A percentile compares a stretch with the other conserved stretches of the same genome.
Evolutionary conservation across 345 rosid genomes (phyloP).

Genomic region (Eucalyptus erythrocorys): DNA sequence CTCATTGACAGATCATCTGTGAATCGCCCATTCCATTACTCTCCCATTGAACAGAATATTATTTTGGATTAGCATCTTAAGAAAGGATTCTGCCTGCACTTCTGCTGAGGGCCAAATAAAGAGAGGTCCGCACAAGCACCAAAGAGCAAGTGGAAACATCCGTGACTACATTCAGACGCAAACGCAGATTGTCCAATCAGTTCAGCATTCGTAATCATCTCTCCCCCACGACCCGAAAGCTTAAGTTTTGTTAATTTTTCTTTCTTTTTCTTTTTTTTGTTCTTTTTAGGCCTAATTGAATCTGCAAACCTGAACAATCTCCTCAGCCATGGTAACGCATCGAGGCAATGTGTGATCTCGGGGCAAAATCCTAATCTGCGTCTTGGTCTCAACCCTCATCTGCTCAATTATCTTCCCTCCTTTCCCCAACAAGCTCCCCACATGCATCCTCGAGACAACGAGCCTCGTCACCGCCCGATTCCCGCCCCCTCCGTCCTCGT

Average conservation of each 20-base stretch:
- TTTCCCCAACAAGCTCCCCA: constrained; percentile 95
- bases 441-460: constrained; percentile 90
- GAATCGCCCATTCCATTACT: not conserved
- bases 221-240: not conserved
- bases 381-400: constrained; percentile 98
- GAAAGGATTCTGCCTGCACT: not conserved
- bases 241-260: not conserved
- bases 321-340: constrained; percentile 74
- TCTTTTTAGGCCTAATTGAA: not conserved
- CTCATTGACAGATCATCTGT: not conserved
- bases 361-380: constrained; percentile 96
- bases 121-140: not conserved
- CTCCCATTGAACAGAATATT: not conserved
- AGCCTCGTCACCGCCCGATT: constrained; percentile 63
- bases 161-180: not conserved
- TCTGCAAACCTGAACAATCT: constrained; percentile 80
- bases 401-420: constrained; percentile 98
- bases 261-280: not conserved
- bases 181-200: not conserved
- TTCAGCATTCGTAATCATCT: not conserved
- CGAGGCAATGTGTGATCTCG: constrained; percentile 83
- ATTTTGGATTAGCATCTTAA: not conserved
- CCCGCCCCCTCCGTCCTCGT: constrained; percentile 17
- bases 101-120: not conserved
- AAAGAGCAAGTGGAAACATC: not conserved